Evolutionary conservation across 495 filamentous ascomycete genomes (phyloP).

Genomic region (Neurospora sp.): DNA sequence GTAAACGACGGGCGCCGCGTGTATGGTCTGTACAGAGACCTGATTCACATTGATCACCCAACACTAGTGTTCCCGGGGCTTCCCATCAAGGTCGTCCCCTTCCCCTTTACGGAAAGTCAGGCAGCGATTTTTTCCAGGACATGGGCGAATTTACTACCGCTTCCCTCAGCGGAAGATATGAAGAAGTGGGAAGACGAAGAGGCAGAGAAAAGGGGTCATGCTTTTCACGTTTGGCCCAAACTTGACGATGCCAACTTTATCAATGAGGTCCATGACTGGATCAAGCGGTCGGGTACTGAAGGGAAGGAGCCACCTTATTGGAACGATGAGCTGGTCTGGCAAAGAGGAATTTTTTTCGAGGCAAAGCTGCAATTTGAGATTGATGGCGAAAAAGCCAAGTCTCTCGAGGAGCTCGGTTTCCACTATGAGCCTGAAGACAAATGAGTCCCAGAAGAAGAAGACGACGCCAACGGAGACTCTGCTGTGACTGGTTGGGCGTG

Average conservation of each 20-base stretch:
- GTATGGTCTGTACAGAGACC: constrained; percentile 59
- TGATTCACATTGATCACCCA: constrained; percentile 66
- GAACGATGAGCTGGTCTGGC: constrained; percentile 57
- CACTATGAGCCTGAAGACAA: constrained; percentile 16
- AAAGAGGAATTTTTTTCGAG: constrained; percentile 29
- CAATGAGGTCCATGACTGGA: constrained; percentile 58
- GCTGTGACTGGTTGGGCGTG: not conserved
- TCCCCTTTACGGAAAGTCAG: constrained; percentile 70
- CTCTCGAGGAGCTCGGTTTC: constrained; percentile 35
- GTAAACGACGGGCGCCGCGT: constrained; percentile 61
- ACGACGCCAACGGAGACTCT: not conserved
- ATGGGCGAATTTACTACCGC: constrained; percentile 53
- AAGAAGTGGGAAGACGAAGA: constrained; percentile 41
- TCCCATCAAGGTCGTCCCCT: constrained; percentile 73
- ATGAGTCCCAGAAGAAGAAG: not conserved
- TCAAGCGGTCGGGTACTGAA: constrained; percentile 28
- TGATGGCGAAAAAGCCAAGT: constrained; percentile 28
- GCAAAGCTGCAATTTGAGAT: constrained; percentile 38
- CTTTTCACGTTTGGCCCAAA: constrained; percentile 54
- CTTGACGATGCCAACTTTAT: constrained; percentile 64
- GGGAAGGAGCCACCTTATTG: constrained; percentile 59
- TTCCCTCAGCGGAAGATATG: constrained; percentile 59
- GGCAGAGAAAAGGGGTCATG: constrained; percentile 19
- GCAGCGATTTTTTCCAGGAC: constrained; percentile 65
- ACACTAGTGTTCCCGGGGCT: constrained; percentile 71